phyloP scores from a whole-genome alignment of 1,284 basidiomycete genomes.

The Pseudomicrostroma phylloplanum region DNA sequence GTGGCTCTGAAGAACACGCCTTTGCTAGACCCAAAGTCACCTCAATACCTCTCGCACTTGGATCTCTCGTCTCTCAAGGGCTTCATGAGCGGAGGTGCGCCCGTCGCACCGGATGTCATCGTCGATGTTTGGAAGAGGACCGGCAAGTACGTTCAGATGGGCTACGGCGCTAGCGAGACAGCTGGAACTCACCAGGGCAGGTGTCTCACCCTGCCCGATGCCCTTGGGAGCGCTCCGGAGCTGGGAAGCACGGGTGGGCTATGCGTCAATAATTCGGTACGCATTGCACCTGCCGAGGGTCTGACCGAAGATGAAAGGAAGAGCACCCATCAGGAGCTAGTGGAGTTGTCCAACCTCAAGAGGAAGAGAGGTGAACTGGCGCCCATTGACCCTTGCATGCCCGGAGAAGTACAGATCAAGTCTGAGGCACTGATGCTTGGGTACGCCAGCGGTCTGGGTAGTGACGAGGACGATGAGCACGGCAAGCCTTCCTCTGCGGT shows the following conservation, averaged over 20 bases:
- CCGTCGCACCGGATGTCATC: slow-evolving; percentile 48
- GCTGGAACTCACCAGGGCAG: slow-evolving; percentile 22
- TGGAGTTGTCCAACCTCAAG: slow-evolving; percentile 15
- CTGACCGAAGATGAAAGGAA: slow-evolving; percentile 17
- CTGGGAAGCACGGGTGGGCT: slow-evolving; percentile 28
- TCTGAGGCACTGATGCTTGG: slow-evolving; percentile 30
- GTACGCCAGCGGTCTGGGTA: slow-evolving; percentile 31
- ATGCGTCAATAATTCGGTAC: slow-evolving; percentile 18
- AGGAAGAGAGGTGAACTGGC: slow-evolving; percentile 21
- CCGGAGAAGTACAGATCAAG: slow-evolving; percentile 30
- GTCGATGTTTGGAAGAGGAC: slow-evolving; percentile 48
- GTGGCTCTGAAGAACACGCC: slow-evolving; percentile 50
- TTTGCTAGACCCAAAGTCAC: slow-evolving; percentile 24
- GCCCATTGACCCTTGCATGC: slow-evolving; percentile 22
- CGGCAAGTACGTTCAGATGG: slow-evolving; percentile 48
- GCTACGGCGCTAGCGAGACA: slow-evolving; percentile 35
- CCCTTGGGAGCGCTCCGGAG: slow-evolving; percentile 18
- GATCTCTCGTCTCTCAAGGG: slow-evolving; percentile 48
- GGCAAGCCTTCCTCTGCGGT: slow-evolving; percentile 10
- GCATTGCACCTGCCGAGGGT: slow-evolving; percentile 22
- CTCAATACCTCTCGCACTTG: slow-evolving; percentile 25
- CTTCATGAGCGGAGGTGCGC: slow-evolving; percentile 52
- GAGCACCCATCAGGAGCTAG: slow-evolving; percentile 21
- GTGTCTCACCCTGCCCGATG: slow-evolving; percentile 19
- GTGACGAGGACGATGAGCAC: slow-evolving; percentile 16